Base-by-base conservation (phyloP, 129 eudicot species). In the Lonicera japonica region DNA sequence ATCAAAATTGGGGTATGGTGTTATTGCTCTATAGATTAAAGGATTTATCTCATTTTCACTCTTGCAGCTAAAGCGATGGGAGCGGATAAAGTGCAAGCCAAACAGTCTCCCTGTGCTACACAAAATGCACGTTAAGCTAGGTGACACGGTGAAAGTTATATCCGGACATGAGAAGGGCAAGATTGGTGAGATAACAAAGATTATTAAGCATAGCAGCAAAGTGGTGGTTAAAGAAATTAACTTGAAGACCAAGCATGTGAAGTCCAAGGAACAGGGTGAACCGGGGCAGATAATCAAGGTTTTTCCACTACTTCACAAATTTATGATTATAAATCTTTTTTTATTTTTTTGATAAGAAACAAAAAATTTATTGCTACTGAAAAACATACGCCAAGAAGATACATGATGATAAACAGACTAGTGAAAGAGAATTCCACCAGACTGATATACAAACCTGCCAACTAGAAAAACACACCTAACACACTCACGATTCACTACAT, bases 91-190 rank as follows among this genome's bases (percentile, higher is more conserved):
- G 53, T 87, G 96, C 86, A 92, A 92, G 64, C 96, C 98, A 47
- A 92, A 92, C 92, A 80, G 98, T 59, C 91, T 87, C 56, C 98
- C 98, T 11, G 67, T 82, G 51, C 64, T 92, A 15, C 96, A 85
- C 63, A 88, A 92, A 60, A 87, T 92, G 96, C 98, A 92, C 25
- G 98, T 92, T 62, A 92, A 82, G 74, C 64, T 92, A 70, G 98
- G 96, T 34, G 98, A 92, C 67, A 87, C 96, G 5, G 98, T 92
- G 18, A 92, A 92, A 80, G 95, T 92, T 29, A 92, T 87, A 65
- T 77, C 98, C 22, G 98, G 98, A 59, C 82, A 81, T 10, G 98
- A 92, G 17, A 92, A 78, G 82, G 98, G 95, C 16, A 84, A 88
- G 75, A 69, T 88, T 36, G 96, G 98, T 11, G 98, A 92, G 72